Conservation (phyloP, 805 yeast species). For the Suhomyces sp. region DNA sequence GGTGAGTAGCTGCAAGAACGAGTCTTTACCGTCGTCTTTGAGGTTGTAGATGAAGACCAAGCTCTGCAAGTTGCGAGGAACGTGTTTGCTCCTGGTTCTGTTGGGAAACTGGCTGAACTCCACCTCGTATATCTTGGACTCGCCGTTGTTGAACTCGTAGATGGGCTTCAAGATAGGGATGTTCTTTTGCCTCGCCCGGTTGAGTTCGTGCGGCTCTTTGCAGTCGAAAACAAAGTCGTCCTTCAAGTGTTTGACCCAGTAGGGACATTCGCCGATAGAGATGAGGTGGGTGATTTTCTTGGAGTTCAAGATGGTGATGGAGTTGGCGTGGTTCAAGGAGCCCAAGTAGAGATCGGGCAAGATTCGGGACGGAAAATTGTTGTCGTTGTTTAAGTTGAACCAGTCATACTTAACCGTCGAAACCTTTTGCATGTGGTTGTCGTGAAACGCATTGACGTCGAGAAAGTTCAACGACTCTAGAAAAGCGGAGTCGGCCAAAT, state of each 20-base stretch:
- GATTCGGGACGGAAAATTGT: conserved; percentile 36
- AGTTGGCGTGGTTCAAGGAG: conserved; percentile 32
- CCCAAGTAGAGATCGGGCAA: conserved; percentile 30
- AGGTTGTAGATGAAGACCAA: conserved; percentile 30
- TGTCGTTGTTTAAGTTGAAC: conserved; percentile 29
- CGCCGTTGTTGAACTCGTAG: conserved; percentile 17
- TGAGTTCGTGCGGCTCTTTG: background rate
- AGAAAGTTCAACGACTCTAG: conserved; percentile 2
- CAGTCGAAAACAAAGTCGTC: conserved; percentile 10
- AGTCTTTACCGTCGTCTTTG: conserved; percentile 40
- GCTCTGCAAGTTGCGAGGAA: conserved; percentile 7
- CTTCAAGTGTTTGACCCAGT: conserved; percentile 23
- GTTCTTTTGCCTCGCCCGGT: conserved; percentile 1
- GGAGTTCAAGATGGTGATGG: conserved; percentile 23
- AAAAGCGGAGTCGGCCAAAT: background rate
- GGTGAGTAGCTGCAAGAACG: conserved; percentile 25
- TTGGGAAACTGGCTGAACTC: conserved; percentile 9
- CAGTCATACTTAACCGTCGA: conserved; percentile 22
- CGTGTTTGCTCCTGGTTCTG: conserved; percentile 2
- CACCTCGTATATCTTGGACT: conserved; percentile 18
- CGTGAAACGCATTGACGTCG: conserved; percentile 6
- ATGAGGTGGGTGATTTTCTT: conserved; percentile 24
- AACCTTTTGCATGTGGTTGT: conserved; percentile 7
- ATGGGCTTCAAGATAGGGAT: conserved; percentile 12
- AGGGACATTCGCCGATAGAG: conserved; percentile 36